These are phyloP conservation scores for Groenewaldozyma salmanticensis DNA, from an alignment of 805 yeast species.

Conservation along the genomic window DNA sequence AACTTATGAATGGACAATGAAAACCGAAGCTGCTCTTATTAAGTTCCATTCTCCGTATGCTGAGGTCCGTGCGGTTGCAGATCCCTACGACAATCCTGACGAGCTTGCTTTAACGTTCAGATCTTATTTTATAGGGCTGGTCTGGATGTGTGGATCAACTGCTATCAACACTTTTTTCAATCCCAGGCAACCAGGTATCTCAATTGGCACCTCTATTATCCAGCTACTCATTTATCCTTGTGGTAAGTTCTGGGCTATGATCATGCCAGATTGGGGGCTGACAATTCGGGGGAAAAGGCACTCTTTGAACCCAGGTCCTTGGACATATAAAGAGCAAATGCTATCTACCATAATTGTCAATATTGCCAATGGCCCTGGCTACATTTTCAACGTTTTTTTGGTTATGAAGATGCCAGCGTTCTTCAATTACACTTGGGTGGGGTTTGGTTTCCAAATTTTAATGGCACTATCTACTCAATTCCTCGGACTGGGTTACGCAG, in stretches of 20 bases:
- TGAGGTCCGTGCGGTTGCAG: constrained; percentile 47
- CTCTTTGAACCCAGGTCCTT: constrained; percentile 50
- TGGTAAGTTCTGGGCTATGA: constrained; percentile 34
- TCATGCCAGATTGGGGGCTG: constrained; percentile 41
- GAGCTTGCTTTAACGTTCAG: constrained; percentile 40
- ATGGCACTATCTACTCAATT: constrained; percentile 41
- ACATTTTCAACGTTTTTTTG: constrained; percentile 12
- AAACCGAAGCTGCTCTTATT: constrained; percentile 34
- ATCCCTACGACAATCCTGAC: constrained; percentile 39
- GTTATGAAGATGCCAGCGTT: constrained; percentile 20
- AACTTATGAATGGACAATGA: constrained; percentile 21
- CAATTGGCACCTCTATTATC: constrained; percentile 33
- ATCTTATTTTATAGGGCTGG: constrained; percentile 29
- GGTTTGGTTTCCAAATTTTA: constrained; percentile 37
- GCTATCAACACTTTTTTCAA: constrained; percentile 48
- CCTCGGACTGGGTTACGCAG: constrained; percentile 45
- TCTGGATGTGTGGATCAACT: constrained; percentile 43
- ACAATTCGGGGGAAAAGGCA: constrained; percentile 31
- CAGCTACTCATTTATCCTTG: constrained; percentile 42
- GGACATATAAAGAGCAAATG: constrained; percentile 57
- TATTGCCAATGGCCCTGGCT: constrained; percentile 8
- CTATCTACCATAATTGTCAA: constrained; percentile 33
- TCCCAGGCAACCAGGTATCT: constrained; percentile 43
- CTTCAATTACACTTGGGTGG: constrained; percentile 23
- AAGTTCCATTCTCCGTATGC: constrained; percentile 42